A percentile compares a stretch with the other conserved stretches of the same genome.
Evolutionary conservation across 208 protist species (phyloP).

Genomic region (Phytomonas sp.): DNA sequence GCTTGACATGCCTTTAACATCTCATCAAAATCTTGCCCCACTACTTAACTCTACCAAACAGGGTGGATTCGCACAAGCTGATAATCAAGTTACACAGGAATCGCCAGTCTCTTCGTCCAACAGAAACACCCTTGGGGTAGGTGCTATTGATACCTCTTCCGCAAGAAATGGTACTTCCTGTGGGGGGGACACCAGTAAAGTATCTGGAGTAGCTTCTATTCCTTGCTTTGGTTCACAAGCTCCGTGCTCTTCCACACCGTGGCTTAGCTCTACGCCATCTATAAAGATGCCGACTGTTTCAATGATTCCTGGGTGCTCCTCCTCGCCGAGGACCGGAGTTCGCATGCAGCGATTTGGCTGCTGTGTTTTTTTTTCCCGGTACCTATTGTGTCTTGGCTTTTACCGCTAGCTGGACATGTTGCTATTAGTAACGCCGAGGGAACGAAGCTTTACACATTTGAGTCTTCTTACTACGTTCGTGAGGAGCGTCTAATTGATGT

Average conservation of each 20-base stretch:
- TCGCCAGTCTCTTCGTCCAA: neutral
- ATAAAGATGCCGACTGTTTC: neutral
- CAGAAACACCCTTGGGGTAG: neutral
- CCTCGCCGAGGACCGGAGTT: neutral
- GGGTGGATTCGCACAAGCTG: neutral
- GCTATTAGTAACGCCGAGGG: constrained; percentile 76
- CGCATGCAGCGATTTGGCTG: constrained; percentile 56
- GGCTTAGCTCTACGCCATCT: neutral
- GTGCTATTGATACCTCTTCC: neutral
- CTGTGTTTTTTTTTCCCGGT: constrained; percentile 81
- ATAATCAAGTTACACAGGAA: neutral
- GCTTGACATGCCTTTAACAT: neutral
- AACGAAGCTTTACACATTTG: constrained; percentile 54
- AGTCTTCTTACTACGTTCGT: constrained; percentile 55
- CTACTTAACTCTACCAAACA: neutral
- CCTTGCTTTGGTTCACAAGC: neutral
- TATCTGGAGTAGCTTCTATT: neutral
- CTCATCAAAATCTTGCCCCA: neutral
- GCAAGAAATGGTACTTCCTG: neutral
- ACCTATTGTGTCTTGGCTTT: constrained; percentile 68
- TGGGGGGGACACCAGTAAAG: neutral
- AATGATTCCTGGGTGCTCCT: neutral
- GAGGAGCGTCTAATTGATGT: constrained; percentile 46
- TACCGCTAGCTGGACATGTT: constrained; percentile 73
- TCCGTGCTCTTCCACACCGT: constrained; percentile 1